Evolutionary conservation across 208 protist genomes (phyloP).

Genomic region (Wallacemonas sp.): DNA sequence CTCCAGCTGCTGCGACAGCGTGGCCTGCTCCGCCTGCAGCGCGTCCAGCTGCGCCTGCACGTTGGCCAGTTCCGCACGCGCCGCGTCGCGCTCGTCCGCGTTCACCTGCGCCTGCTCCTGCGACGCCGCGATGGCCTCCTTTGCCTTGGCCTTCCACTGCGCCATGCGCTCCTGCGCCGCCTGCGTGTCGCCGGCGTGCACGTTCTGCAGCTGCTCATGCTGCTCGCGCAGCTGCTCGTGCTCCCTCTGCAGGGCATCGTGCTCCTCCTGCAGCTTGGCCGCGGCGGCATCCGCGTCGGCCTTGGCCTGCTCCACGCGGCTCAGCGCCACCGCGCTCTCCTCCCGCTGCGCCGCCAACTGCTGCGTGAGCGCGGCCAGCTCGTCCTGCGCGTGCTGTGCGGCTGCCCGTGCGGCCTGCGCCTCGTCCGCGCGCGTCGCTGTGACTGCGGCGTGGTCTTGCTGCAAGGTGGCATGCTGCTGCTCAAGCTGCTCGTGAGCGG

Average conservation of each 20-base stretch:
- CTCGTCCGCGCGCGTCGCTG: constrained; percentile 8
- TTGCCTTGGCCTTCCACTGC: neutral
- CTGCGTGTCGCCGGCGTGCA: neutral
- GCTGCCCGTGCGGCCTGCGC: constrained; percentile 2
- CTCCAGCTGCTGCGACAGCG: constrained; percentile 2
- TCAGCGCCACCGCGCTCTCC: constrained; percentile 11
- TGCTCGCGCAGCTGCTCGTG: neutral
- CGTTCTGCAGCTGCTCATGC: neutral
- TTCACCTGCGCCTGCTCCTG: neutral
- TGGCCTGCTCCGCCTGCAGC: neutral
- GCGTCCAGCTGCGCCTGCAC: neutral
- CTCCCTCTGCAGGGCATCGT: constrained; percentile 14
- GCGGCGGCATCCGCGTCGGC: neutral
- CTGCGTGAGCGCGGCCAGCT: neutral
- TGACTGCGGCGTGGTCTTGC: neutral
- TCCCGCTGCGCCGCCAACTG: constrained; percentile 2
- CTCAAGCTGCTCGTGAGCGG: neutral
- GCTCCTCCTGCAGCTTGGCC: constrained; percentile 13
- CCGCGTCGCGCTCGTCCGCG: constrained; percentile 1
- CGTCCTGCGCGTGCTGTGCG: constrained; percentile 3
- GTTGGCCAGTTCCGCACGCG: constrained; percentile 1
- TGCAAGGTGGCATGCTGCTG: neutral
- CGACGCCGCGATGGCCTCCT: neutral
- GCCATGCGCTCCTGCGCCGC: neutral
- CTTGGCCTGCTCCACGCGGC: constrained; percentile 3